Evolutionary conservation across 768 basidiomycete species (phyloP), one percentile per base, ranked within the genome.

Genomic region (Coprinellus aureogranulatus): DNA sequence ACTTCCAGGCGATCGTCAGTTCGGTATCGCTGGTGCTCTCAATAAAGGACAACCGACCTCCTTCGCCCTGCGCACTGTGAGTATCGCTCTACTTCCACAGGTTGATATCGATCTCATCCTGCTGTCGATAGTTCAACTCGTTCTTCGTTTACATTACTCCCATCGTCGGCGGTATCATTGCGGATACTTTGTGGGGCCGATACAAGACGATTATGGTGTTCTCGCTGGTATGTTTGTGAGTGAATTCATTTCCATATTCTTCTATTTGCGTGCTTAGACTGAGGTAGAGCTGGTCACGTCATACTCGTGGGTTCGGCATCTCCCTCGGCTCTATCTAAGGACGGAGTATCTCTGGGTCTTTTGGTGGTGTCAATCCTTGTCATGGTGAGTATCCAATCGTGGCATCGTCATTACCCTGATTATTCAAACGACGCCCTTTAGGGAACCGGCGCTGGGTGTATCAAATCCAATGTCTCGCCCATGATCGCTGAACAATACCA

Each of bases 401-500:
- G n/a, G n/a, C n/a, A n/a, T n/a, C n/a, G n/a, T n/a, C n/a, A n/a
- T n/a, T n/a, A 49, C n/a, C n/a, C n/a, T n/a, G n/a, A 54, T 60
- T 53, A n/a, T n/a, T n/a, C n/a, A n/a, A n/a, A n/a, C n/a, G n/a
- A n/a, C n/a, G n/a, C n/a, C n/a, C 12, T 12, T 26, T 52, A 68
- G 64, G 68, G 65, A 52, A 45, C 67, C 28, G 68, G 68, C 12
- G 52, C 51, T 57, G 73, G 81, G 27, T 69, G 70, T 12, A 82
- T 83, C 73, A 83, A 83, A 73, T 68, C 78, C 25, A 84, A 82
- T 60, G 79, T 85, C 31, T 77, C 79, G 0, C 82, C 83, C 28
- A 76, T 86, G 71, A 78, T 85, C 58, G 84, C 84, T 30, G 84
- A 86, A 57, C 83, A 86, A 61, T 80, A 81, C 61, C 75, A 68